Base-by-base conservation (phyloP, 805 yeast species). In the Yamadazyma tumulicola region DNA sequence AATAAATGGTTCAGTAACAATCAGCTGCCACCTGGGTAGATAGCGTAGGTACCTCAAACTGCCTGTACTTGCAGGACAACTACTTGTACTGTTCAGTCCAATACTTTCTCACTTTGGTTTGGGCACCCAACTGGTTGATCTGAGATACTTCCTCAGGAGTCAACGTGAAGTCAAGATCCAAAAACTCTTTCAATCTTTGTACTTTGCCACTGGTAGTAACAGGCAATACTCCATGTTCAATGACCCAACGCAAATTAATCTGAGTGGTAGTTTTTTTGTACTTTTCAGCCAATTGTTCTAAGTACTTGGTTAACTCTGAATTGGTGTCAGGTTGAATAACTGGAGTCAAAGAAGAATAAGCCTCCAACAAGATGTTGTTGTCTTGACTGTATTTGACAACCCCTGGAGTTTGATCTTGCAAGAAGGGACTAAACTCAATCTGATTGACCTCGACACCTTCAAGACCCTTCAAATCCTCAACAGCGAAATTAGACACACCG, bases 401-500 rank as follows among this genome's bases (percentile, higher is more conserved):
- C 0, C 77, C 83, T 0, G 78, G 76, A 3, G 81, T 64, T 52
- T 80, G 86, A 41, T 79, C 61, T 49, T 76, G 85, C 45, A 80
- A 61, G 47, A 77, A 76, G 1, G 86, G 79, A 52, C 72, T 79
- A 63, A 67, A 79, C 52, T 82, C 89, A 42, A 83, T 77, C 55
- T 83, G 89, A 49, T 81, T 73, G 20, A 81, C 79, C 41, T 62
- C 69, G 4, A 86, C 85, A 8, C 30, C 38, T 24, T 47, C 49
- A 14, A 75, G 53, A 19, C 46, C 54, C 42, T 79, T 59, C 33
- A 81, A 49, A 43, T 77, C 72, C 5, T 55, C 61, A n/a, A 64
- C 65, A 14, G 74, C 59, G 46, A 79, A 81, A 54, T 83, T 83
- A 12, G 87, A 80, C n/a, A 79, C 78, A 8, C 91, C 91, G 42